These are phyloP conservation scores for Lentinula novae-zelandiae DNA, from an alignment of 1,284 basidiomycete genomes.

Conservation along the genomic window DNA sequence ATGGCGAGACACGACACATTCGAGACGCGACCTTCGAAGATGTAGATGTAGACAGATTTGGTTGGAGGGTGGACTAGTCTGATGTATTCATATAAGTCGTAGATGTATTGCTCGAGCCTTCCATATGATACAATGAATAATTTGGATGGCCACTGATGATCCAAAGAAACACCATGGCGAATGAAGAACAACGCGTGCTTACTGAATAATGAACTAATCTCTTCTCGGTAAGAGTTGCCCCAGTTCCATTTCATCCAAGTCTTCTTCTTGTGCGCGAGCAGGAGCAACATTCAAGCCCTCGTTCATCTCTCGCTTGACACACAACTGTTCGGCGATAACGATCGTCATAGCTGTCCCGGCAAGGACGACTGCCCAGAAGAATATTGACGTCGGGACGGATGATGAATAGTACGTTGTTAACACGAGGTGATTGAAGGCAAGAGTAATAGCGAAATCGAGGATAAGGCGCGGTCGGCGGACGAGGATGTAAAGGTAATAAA, in stretches of 20 bases:
- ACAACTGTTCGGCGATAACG: constrained; percentile 85
- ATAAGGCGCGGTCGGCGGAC: constrained; percentile 90
- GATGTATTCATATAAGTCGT: background rate
- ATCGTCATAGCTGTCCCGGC: constrained; percentile 74
- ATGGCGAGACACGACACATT: background rate
- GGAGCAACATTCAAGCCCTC: constrained; percentile 71
- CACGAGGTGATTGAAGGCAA: constrained; percentile 87
- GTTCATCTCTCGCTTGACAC: constrained; percentile 89
- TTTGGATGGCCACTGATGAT: background rate
- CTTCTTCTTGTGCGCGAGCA: constrained; percentile 33
- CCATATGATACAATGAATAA: constrained; percentile 2
- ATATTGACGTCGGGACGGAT: constrained; percentile 82
- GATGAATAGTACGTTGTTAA: constrained; percentile 90
- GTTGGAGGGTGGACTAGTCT: background rate
- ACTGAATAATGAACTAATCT: constrained; percentile 5
- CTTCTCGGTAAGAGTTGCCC: constrained; percentile 26
- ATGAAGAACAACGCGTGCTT: background rate
- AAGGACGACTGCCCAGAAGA: constrained; percentile 83
- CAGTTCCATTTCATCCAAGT: constrained; percentile 57
- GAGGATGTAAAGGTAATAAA: constrained; percentile 83
- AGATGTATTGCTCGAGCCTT: background rate
- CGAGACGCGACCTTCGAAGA: background rate
- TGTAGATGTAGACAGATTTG: too few relatives aligned
- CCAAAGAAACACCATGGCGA: background rate
- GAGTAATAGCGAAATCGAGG: constrained; percentile 90